Evolutionary conservation across 257 asterid genomes (phyloP), one percentile per base, ranked within the genome.

Genomic region (Solanum neorickii): DNA sequence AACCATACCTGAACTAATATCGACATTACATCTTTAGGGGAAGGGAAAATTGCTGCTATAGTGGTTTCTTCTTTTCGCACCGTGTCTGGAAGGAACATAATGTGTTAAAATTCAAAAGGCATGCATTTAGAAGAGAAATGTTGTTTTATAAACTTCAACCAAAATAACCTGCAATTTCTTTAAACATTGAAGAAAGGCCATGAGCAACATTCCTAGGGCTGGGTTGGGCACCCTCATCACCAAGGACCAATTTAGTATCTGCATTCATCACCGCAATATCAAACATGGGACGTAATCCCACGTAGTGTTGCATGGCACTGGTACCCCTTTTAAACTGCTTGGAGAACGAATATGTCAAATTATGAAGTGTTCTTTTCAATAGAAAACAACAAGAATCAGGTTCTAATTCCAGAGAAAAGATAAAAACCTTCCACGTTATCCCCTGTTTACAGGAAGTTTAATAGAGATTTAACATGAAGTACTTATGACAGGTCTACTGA

Each of bases 251-350:
- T 92, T 89, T 93, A 82, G 96, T 96, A 88, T 97, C 99, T 82
- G 88, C 95, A 92, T 94, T 96, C 99, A 97, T 91, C 87, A 97
- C 98, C 92, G 93, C 99, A 87, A 95, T 89, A 88, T 97, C 99
- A 91, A 96, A 97, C 99, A 97, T 97, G 82, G 99, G 99, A 39
- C 98, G 98, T 84, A 97, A 90, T 84, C 99, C 99, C 87, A 97
- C 99, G 88, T 96, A 97, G 90, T 97, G 99, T 92, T 97, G 99
- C 99, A 97, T 97, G 59, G 99, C 99, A 83, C 99, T 97, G 87
- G 98, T 97, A 68, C 99, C 99, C 92, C 99, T 92, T 93, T 96
- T 97, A 91, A 97, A 97, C 99, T 97, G 97, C 92, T 89, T 90
- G 84, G 89, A 88, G 47, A 90, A 88, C 25, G 60, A 74, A 84